phyloP scores from a whole-genome alignment of 306 rosid genomes.

The Sechiopsis laciniata region DNA sequence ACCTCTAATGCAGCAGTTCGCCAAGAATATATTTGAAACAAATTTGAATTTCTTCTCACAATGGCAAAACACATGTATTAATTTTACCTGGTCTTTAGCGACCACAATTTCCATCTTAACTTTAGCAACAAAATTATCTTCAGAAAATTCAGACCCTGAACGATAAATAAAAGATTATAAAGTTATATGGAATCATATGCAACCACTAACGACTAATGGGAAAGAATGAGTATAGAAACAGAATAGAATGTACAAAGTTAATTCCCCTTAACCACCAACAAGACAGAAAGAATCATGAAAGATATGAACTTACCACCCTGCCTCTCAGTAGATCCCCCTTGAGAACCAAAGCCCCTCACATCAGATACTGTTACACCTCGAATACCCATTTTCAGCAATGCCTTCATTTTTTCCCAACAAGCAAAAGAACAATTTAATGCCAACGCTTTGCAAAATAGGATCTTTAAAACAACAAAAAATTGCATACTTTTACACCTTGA shows the following conservation, averaged over 20 bases:
- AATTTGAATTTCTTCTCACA: slow-evolving; percentile 11
- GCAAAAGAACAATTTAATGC: slow-evolving; percentile 4
- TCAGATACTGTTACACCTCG: slow-evolving; percentile 90
- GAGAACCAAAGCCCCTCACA: slow-evolving; percentile 88
- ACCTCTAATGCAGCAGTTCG: not conserved
- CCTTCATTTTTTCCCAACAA: slow-evolving; percentile 40
- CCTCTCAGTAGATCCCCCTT: slow-evolving; percentile 91
- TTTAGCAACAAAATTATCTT: slow-evolving; percentile 75
- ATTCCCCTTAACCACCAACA: slow-evolving; percentile 22
- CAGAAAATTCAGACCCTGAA: slow-evolving; percentile 80
- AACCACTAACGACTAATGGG: not conserved
- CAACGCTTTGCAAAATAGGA: slow-evolving; percentile 7
- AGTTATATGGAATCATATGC: not conserved
- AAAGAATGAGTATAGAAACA: slow-evolving; percentile 1
- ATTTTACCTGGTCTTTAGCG: slow-evolving; percentile 62
- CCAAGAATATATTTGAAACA: not conserved
- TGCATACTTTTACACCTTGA: not conserved
- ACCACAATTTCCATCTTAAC: slow-evolving; percentile 95
- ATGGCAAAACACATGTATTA: slow-evolving; percentile 9
- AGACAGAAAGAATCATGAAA: slow-evolving; percentile 10
- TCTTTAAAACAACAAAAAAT: not conserved
- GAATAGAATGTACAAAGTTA: not conserved
- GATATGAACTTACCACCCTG: slow-evolving; percentile 63
- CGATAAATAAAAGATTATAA: slow-evolving; percentile 3
- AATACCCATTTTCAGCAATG: slow-evolving; percentile 73